Evolutionary conservation across 257 asterid species (phyloP).

Genomic region (Salvia splendens): DNA sequence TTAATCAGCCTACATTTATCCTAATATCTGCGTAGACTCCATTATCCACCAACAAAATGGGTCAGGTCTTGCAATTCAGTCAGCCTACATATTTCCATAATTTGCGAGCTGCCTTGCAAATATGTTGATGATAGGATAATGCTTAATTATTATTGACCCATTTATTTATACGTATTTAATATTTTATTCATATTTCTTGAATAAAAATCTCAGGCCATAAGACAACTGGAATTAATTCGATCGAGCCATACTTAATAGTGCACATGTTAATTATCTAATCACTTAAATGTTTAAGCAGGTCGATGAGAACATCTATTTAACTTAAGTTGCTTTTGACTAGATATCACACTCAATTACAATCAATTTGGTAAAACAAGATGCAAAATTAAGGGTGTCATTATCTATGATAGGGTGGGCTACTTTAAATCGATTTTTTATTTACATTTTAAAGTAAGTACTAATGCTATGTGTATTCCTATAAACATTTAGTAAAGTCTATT

Average conservation of each 20-base stretch:
- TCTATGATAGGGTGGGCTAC: no score
- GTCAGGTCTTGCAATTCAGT: constrained; percentile 45
- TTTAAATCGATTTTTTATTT: no score
- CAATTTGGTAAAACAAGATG: no score
- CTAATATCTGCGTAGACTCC: constrained; percentile 33
- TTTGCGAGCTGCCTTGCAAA: constrained; percentile 55
- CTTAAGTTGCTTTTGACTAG: constrained; percentile 37
- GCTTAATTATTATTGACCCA: constrained; percentile 36
- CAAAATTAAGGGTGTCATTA: no score
- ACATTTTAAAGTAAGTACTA: no score
- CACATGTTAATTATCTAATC: constrained; percentile 32
- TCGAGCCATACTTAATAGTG: constrained; percentile 51
- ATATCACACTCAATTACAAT: constrained; percentile 22
- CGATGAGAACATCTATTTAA: constrained; percentile 29
- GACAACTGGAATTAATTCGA: constrained; percentile 32
- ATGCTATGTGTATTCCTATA: no score
- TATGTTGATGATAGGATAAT: constrained; percentile 39
- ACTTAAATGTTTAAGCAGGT: constrained; percentile 33
- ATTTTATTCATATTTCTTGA: neutral
- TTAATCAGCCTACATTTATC: constrained; percentile 3
- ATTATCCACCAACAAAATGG: constrained; percentile 61
- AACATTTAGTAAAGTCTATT: no score
- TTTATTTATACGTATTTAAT: neutral
- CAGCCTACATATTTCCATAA: constrained; percentile 45
- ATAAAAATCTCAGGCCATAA: constrained; percentile 9